A percentile compares a stretch with the other conserved stretches of the same genome.
These are phyloP conservation scores for Pseudopithomyces chartarum DNA, from an alignment of 2,329 filamentous ascomycete genomes.

Conservation along the genomic window DNA sequence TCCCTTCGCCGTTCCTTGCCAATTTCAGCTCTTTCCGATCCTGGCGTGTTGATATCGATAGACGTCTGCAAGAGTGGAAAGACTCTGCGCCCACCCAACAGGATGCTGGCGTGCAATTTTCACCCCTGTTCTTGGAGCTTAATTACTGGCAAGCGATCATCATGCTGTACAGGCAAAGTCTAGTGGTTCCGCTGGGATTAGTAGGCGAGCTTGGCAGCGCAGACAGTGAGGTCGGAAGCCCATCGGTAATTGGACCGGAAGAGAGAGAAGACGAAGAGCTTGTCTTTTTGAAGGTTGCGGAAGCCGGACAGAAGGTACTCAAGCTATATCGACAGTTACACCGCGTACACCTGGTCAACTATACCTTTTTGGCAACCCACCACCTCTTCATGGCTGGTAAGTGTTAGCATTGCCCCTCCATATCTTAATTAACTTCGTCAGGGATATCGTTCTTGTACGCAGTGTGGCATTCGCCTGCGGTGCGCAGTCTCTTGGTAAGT, in stretches of 20 bases:
- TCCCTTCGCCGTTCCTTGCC: slow-evolving; percentile 83
- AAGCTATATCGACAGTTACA: slow-evolving; percentile 90
- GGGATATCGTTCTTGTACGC: slow-evolving; percentile 92
- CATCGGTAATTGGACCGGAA: slow-evolving; percentile 66
- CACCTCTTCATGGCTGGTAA: slow-evolving; percentile 95
- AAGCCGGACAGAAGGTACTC: slow-evolving; percentile 90
- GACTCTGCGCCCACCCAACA: slow-evolving; percentile 75
- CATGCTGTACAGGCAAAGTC: slow-evolving; percentile 90
- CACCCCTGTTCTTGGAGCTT: slow-evolving; percentile 85
- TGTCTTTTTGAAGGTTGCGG: slow-evolving; percentile 92
- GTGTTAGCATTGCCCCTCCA: slow-evolving; percentile 25
- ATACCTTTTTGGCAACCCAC: slow-evolving; percentile 93
- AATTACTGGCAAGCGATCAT: slow-evolving; percentile 99
- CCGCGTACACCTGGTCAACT: slow-evolving; percentile 86
- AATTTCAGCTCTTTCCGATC: slow-evolving; percentile 84
- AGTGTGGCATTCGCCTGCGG: slow-evolving; percentile 92
- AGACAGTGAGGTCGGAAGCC: slow-evolving; percentile 63
- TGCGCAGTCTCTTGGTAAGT: slow-evolving; percentile 81
- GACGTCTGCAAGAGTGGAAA: slow-evolving; percentile 84
- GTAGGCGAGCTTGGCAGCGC: slow-evolving; percentile 73
- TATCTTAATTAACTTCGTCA: slow-evolving; percentile 35
- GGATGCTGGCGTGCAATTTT: slow-evolving; percentile 87
- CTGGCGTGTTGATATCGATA: slow-evolving; percentile 88
- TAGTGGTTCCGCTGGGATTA: slow-evolving; percentile 83
- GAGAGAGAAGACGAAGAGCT: slow-evolving; percentile 82